Base-by-base conservation (phyloP, 192 early-diverging fungal species). In the Umbelopsis isabellina region DNA sequence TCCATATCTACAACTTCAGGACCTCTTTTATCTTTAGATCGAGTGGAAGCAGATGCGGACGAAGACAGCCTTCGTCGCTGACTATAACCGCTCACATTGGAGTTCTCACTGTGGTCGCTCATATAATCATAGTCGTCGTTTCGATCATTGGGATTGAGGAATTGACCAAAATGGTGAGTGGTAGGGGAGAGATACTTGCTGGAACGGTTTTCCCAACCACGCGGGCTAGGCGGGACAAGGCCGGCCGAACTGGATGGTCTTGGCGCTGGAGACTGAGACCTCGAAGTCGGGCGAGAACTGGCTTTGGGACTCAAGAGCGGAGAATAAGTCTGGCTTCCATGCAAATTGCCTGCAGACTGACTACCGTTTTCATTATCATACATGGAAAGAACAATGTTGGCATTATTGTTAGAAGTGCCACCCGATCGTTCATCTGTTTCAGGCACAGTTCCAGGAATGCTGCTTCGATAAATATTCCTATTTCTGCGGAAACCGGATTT, bases 1-100 rank as follows among this genome's bases (percentile, higher is more conserved):
- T 89, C 86, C 66, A 94, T 83, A 77, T 92, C 91, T 33, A 94
- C 85, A 13, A 82, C 80, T 21, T 92, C 91, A n/a, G 89, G 88
- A 64, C 86, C 86, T 70, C 87, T 89, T 79, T 91, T 94, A 27
- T 92, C 91, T 71, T 91, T 92, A 48, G 72, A 49, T 20, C 82
- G 64, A 21, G 72, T 48, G 46, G 71, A 48, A 27, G 48, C 48
- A 13, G 74, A 65, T 75, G 55, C 83, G 46, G 68, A 66, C 20
- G 76, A 76, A 72, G 69, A 79, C 75, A 48, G 48, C 61, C 25
- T 25, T 25, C 47, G 44, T 73, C 46, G 37, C 25, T 70, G 68
- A 44, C 52, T 70, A 23, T 30, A 55, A 5, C 27, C 23, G 30
- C 67, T 73, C 4, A 41, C 30, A 47, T 64, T 67, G 16, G 75